These are phyloP conservation scores for Stemphylium lycopersici DNA, from an alignment of 2,329 filamentous ascomycete genomes.

Conservation along the genomic window DNA sequence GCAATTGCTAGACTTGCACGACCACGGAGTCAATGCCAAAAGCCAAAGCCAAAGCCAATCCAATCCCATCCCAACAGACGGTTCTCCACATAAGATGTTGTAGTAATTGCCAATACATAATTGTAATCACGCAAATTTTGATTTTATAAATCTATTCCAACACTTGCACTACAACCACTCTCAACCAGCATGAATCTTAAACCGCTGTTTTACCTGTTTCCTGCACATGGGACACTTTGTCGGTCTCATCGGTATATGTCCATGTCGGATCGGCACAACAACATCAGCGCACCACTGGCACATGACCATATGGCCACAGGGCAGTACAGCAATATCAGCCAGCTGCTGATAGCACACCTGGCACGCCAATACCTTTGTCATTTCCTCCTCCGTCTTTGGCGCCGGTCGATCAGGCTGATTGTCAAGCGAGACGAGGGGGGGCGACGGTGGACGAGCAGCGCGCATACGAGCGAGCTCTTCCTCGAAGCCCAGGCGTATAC, in stretches of 20 bases:
- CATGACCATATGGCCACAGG: conserved; percentile 62
- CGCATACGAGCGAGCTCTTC: conserved; percentile 10
- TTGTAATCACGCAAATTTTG: no score
- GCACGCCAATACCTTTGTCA: conserved; percentile 59
- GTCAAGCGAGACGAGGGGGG: conserved; percentile 50
- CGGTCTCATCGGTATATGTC: conserved; percentile 48
- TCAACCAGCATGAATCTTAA: conserved; percentile 43
- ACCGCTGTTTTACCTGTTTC: conserved; percentile 54
- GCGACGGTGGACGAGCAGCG: conserved; percentile 16
- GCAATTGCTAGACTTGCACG: no score
- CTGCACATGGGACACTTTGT: conserved; percentile 56
- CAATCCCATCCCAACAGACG: no score
- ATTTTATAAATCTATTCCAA: no score
- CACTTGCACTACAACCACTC: background rate
- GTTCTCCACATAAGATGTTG: no score
- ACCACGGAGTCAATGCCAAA: no score
- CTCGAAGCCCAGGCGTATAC: background rate
- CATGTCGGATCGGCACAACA: conserved; percentile 53
- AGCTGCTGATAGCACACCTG: conserved; percentile 60
- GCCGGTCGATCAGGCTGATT: conserved; percentile 55
- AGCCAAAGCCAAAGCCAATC: no score
- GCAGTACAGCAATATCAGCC: conserved; percentile 59
- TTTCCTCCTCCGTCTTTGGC: conserved; percentile 55
- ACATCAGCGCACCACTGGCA: conserved; percentile 62
- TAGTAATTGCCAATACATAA: no score